These are phyloP conservation scores for Erysimum cheiranthoides DNA, from an alignment of 345 rosid genomes.

Conservation along the genomic window DNA sequence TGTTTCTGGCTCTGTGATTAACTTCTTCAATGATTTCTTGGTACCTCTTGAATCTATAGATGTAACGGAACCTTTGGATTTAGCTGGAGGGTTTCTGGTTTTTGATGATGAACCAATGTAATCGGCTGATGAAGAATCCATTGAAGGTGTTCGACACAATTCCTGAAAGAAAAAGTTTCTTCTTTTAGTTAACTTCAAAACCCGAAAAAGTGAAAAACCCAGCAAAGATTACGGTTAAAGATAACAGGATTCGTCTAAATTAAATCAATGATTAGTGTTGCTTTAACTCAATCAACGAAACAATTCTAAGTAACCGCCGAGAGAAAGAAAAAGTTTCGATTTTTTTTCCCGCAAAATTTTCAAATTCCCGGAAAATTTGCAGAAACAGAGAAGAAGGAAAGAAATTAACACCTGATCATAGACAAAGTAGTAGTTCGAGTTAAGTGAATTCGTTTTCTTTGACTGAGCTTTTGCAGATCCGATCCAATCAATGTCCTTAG, in stretches of 20 bases:
- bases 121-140: slow-evolving; percentile 65
- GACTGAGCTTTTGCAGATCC: slow-evolving; percentile 52
- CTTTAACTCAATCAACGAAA: slow-evolving; percentile 36
- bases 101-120: slow-evolving; percentile 54
- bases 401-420: slow-evolving; percentile 55
- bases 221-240: slow-evolving; percentile 46
- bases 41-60: slow-evolving; percentile 52
- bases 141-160: slow-evolving; percentile 53
- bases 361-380: slow-evolving; percentile 3
- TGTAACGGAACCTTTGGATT: slow-evolving; percentile 44
- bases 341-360: slow-evolving; percentile 33
- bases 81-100: slow-evolving; percentile 50
- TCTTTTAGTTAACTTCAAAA: slow-evolving; percentile 27
- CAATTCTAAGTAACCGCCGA: slow-evolving; percentile 38
- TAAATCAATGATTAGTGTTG: slow-evolving; percentile 23
- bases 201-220: slow-evolving; percentile 37
- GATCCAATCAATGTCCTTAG: slow-evolving; percentile 56
- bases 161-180: slow-evolving; percentile 37
- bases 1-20: slow-evolving; percentile 21
- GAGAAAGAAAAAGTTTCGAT: slow-evolving; percentile 38
- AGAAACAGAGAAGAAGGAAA: slow-evolving; percentile 23
- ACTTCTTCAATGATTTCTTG: slow-evolving; percentile 49
- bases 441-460: slow-evolving; percentile 38
- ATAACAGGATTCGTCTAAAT: slow-evolving; percentile 24
- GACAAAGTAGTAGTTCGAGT: slow-evolving; percentile 40